phyloP scores from a whole-genome alignment of 163 green algal genomes.

The Volvox carteri region DNA sequence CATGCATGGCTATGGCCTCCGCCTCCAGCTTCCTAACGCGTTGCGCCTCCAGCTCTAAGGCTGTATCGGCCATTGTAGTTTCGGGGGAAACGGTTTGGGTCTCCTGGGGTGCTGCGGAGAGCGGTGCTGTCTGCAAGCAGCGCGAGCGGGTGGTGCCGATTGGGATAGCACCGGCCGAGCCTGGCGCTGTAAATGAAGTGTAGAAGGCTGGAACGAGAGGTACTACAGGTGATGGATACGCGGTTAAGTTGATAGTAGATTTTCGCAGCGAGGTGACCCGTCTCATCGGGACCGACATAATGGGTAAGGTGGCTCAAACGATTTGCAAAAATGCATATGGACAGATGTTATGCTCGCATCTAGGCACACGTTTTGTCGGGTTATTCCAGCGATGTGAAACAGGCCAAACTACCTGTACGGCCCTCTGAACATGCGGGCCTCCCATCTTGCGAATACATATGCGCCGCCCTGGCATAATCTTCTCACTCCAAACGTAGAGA shows the following conservation, averaged over 20 bases:
- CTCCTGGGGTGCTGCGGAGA: background rate
- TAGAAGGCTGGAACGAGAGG: background rate
- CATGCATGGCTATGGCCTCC: slow-evolving; percentile 56
- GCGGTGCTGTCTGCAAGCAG: background rate
- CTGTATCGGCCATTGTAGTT: background rate
- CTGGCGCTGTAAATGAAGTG: background rate
- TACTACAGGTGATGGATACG: background rate
- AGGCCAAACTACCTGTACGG: background rate
- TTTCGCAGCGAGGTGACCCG: too few relatives aligned
- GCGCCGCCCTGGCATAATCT: background rate
- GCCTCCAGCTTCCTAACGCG: slow-evolving; percentile 58
- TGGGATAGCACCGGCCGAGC: background rate
- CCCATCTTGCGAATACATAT: background rate
- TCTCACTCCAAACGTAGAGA: too few relatives aligned
- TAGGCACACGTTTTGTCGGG: too few relatives aligned
- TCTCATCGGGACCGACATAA: too few relatives aligned
- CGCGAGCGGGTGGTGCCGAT: background rate
- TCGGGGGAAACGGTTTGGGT: background rate
- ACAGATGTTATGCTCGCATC: too few relatives aligned
- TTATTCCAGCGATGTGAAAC: too few relatives aligned
- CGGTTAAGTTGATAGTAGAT: background rate
- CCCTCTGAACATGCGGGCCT: background rate
- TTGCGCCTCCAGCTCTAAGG: slow-evolving; percentile 38
- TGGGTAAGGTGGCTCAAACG: too few relatives aligned
- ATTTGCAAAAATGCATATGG: too few relatives aligned